A percentile compares a stretch with the other conserved stretches of the same genome.
Evolutionary conservation across 495 filamentous ascomycete species (phyloP).

Genomic region (Massariosphaeria phaeospora): DNA sequence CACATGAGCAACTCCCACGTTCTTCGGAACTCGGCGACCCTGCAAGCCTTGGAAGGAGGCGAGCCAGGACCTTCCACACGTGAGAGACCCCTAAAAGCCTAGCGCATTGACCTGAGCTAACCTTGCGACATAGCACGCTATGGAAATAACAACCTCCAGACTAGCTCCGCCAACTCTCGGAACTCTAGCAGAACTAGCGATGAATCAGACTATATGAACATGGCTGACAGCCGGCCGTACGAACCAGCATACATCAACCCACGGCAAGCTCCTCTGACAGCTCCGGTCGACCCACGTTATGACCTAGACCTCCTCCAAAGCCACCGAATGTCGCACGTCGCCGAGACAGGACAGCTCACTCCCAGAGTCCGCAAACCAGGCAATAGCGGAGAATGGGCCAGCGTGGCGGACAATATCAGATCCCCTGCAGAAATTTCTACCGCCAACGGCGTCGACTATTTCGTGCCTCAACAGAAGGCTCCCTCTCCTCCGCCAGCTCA

Average conservation of each 20-base stretch:
- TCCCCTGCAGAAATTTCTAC: conserved; percentile 17
- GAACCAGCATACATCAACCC: conserved; percentile 30
- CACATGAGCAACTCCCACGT: conserved; percentile 29
- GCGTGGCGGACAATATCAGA: conserved; percentile 20
- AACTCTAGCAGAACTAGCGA: conserved; percentile 27
- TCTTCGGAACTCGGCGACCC: conserved; percentile 24
- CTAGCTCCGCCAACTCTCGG: conserved; percentile 19
- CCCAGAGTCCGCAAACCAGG: conserved; percentile 37
- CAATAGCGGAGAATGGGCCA: conserved; percentile 32
- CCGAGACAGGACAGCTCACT: conserved; percentile 47
- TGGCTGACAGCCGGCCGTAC: conserved; percentile 17
- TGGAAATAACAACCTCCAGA: conserved; percentile 4
- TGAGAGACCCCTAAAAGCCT: too few species aligned
- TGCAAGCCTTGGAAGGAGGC: conserved; percentile 32
- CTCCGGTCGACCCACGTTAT: conserved; percentile 15
- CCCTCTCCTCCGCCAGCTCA: conserved; percentile 22
- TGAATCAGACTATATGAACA: conserved; percentile 22
- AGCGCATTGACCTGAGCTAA: too few species aligned
- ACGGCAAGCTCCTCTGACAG: neutral
- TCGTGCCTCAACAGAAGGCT: conserved; percentile 31
- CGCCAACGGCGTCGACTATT: conserved; percentile 32
- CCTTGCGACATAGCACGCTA: neutral
- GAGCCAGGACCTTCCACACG: conserved; percentile 14
- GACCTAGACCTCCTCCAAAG: conserved; percentile 43
- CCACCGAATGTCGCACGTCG: conserved; percentile 44